Base-by-base conservation (phyloP, 2,329 filamentous ascomycete species). In the Diaporthe sp. region DNA sequence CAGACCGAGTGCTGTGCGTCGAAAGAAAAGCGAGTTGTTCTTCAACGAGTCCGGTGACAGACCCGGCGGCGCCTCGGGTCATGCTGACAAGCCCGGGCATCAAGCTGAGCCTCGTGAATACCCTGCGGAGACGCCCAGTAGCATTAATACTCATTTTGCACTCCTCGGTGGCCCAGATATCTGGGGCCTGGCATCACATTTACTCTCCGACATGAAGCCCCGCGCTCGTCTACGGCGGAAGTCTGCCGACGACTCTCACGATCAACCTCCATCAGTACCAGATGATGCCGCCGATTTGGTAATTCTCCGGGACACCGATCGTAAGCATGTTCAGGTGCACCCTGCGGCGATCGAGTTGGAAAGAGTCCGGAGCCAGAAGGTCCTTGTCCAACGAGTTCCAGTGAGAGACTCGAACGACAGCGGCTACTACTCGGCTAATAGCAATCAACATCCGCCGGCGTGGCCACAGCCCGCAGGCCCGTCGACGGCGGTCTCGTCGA, bases 161-260 rank as follows among this genome's bases (percentile, higher is more conserved):
- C 31, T 75, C 19, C n/a, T 76, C n/a, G 42, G 44, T 17, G 57
- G 72, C n/a, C 73, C 55, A 2, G 75, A 71, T 31, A 13, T 75
- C 13, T 25, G 49, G 51, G 61, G 68, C 5, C 39, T 76, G 4
- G 28, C 55, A 17, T 37, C 34, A 15, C 1, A 39, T 15, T 17
- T 44, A n/a, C 22, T 51, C 58, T 19, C 44, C 39, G 70, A 22
- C 5, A 22, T 49, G 25, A 60, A 62, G 10, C 34, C 49, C n/a
- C 15, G 44, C 19, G 4, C 44, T 4, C 22, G 6, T 4, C 9
- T 25, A 2, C 12, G 17, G 22, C n/a, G 58, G 4, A 10, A 42
- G n/a, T 46, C 15, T 5, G 37, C 37, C 3, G 44, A 42, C 8
- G 57, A 34, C 12, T 13, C 4, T 22, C 12, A 37, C 34, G 31